phyloP scores from a whole-genome alignment of 805 yeast species.

The Cephaloascus fragrans region DNA sequence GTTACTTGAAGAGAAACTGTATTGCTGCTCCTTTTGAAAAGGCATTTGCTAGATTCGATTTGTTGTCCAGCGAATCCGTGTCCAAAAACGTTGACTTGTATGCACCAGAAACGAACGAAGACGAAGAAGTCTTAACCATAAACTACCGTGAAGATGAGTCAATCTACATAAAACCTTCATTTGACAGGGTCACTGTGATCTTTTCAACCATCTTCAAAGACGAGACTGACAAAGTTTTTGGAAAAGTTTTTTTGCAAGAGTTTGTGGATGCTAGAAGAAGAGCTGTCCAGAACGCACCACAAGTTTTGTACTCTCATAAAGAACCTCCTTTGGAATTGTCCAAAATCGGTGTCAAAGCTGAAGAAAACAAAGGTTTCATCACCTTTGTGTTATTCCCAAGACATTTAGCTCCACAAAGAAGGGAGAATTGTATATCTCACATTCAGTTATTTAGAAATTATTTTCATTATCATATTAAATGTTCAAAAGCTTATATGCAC shows the following conservation, averaged over 20 bases:
- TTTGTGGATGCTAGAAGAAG: slow-evolving; percentile 94
- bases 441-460: slow-evolving; percentile 89
- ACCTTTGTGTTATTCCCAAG: slow-evolving; percentile 75
- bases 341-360: slow-evolving; percentile 6
- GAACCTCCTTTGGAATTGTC: slow-evolving; percentile 84
- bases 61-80: slow-evolving; percentile 35
- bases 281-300: slow-evolving; percentile 96
- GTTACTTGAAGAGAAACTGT: slow-evolving; percentile 74
- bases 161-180: slow-evolving; percentile 82
- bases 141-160: slow-evolving; percentile 91
- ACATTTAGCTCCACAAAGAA: slow-evolving; percentile 55
- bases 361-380: slow-evolving; percentile 40
- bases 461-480: slow-evolving; percentile 97
- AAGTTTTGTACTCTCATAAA: slow-evolving; percentile 80
- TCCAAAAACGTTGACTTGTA: slow-evolving; percentile 22
- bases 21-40: slow-evolving; percentile 89
- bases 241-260: slow-evolving; percentile 84
- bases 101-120: slow-evolving; percentile 28
- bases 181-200: slow-evolving; percentile 93
- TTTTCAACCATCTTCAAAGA: slow-evolving; percentile 93
- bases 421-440: slow-evolving; percentile 85
- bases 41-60: slow-evolving; percentile 76
- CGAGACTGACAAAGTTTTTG: slow-evolving; percentile 89
- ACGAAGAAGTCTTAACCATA: slow-evolving; percentile 54
- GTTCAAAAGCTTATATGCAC: slow-evolving; percentile 97